Base-by-base conservation (phyloP, 805 yeast genomes). In the Barnettozyma vustinii region DNA sequence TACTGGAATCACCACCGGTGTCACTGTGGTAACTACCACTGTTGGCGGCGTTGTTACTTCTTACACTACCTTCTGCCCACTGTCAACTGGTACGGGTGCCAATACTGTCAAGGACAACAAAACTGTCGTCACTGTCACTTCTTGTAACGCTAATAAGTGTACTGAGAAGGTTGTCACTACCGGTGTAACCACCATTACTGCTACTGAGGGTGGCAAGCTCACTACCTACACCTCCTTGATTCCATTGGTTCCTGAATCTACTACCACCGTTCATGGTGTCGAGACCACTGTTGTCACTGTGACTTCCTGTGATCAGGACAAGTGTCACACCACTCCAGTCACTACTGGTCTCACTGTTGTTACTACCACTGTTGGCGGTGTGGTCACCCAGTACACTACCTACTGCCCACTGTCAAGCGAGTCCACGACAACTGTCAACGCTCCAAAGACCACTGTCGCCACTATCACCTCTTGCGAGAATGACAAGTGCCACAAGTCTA, bases 11-110 rank as follows among this genome's bases (percentile, higher is more conserved):
- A 54, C 56, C 23, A 61, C 64, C 30, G 53, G 54, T 19, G 50
- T 61, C 23, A 60, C 70, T 33, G 65, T 71, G 36, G 60, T 63
- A 12, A 64, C 70, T 7, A 56, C 63, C 7, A 59, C 67, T 7
- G 44, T 48, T 16, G 50, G 49, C 30, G 67, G 73, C n/a, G 51
- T 53, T 3, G 64, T 46, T 36, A 74, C 74, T 10, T 60, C 27
- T 21, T 52, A 52, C 46, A 52, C 56, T 25, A 52, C 56, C 9
- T 52, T 43, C 43, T 52, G 56, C 21, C 54, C 56, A 42, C 35
- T 36, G 13, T n/a, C 41, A 45, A 21, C 41, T 5, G 35, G 30
- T 26, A 26, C 30, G 9, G 30, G 30, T 26, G 12, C 30, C 30
- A 26, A 8, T 13, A 33, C 45, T 21, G 27, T 23, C 16, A 30